phyloP scores from a whole-genome alignment of 768 basidiomycete genomes.

The Exsudoporus frostii region DNA sequence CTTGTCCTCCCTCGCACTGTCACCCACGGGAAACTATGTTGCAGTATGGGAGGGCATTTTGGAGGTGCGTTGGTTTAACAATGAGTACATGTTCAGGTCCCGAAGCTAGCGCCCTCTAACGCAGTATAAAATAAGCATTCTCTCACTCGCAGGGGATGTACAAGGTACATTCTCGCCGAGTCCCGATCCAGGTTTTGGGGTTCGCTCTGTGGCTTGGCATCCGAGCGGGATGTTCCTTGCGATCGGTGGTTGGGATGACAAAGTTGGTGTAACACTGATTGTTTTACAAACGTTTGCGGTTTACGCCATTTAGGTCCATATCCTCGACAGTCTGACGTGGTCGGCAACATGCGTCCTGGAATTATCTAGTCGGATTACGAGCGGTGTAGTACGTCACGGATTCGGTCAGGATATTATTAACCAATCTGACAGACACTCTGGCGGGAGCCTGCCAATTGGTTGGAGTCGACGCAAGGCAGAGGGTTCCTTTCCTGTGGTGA shows the following conservation, averaged over 20 bases:
- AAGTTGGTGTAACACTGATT: constrained; percentile 40
- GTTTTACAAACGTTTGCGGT: neutral
- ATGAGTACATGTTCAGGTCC: neutral
- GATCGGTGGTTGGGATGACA: constrained; percentile 87
- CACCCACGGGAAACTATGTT: constrained; percentile 71
- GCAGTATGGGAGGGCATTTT: constrained; percentile 83
- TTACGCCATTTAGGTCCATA: constrained; percentile 51
- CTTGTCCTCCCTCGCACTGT: constrained; percentile 67
- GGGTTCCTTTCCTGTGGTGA: constrained; percentile 83
- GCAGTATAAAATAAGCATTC: constrained; percentile 74
- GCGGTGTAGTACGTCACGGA: constrained; percentile 48
- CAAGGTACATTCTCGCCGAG: constrained; percentile 67
- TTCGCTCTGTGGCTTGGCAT: constrained; percentile 80
- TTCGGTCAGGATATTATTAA: neutral
- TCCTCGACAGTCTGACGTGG: constrained; percentile 78
- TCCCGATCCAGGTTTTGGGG: constrained; percentile 80
- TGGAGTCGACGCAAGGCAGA: constrained; percentile 76
- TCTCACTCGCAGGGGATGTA: constrained; percentile 62
- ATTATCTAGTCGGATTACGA: constrained; percentile 53
- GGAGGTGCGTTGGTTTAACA: constrained; percentile 52
- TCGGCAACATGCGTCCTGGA: constrained; percentile 62
- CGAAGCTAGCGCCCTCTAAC: neutral
- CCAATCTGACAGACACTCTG: constrained; percentile 59
- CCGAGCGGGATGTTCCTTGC: constrained; percentile 81
- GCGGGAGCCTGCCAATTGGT: constrained; percentile 85